These are phyloP conservation scores for Dryas alaskensis DNA, from an alignment of 306 rosid genomes.

Conservation along the genomic window DNA sequence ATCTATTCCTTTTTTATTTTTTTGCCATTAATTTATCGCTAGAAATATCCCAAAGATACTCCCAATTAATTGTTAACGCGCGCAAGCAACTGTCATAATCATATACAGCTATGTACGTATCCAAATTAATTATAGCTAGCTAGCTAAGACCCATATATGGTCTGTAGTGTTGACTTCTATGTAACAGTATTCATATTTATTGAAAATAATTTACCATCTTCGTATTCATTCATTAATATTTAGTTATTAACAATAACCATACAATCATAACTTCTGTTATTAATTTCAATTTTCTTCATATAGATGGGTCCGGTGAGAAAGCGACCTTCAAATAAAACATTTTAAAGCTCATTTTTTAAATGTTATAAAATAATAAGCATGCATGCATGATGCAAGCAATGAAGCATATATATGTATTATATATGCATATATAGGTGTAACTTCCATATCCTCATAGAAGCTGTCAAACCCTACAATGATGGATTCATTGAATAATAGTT, in stretches of 20 bases:
- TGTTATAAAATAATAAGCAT: neutral
- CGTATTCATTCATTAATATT: too few species aligned
- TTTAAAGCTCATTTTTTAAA: neutral
- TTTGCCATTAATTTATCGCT: neutral
- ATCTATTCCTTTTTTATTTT: neutral
- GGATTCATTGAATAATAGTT: slow-evolving; percentile 3
- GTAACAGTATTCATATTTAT: neutral
- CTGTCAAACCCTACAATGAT: slow-evolving; percentile 4
- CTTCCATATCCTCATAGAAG: neutral
- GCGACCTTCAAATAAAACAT: neutral
- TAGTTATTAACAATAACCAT: too few species aligned
- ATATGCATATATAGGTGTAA: neutral
- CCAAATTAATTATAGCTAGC: neutral
- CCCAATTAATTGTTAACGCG: neutral
- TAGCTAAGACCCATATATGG: neutral
- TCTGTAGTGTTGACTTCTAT: neutral
- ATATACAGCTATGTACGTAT: neutral
- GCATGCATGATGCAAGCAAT: neutral
- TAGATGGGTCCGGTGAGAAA: neutral
- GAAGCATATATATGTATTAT: neutral
- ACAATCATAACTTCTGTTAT: too few species aligned
- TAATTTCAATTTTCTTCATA: neutral
- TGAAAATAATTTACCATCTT: neutral
- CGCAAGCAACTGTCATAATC: slow-evolving; percentile 1
- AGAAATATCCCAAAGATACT: neutral